Evolutionary conservation across 1,139 yeast species (phyloP), one percentile per base, ranked within the genome.

Genomic region (Debaryomyces psychrophilus): DNA sequence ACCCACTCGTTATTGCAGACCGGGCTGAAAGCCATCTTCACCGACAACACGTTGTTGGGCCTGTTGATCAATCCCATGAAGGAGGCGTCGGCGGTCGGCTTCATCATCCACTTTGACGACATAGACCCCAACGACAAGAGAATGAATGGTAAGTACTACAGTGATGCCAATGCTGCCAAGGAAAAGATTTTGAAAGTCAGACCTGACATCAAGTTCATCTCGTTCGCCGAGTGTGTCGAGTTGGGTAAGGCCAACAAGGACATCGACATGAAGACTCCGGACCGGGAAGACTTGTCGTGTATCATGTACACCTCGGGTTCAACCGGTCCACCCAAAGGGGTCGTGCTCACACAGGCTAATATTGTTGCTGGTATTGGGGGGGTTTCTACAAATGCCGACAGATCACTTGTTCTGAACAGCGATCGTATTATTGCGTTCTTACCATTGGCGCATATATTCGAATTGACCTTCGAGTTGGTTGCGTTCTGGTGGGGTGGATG

Each of bases 241-340:
- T 67, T 83, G 44, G 99, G 99, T 55, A 64, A 73, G 54, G 69
- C 69, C 31, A 66, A 77, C 49, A 52, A 54, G 11, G 62, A 62
- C 12, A 59, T 70, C 39, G 65, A 66, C 51, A 44, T 77, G 12
- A 62, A 64, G 51, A 77, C 78, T 12, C 90, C 96, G 46, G 76
- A 73, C 51, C 81, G 95, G 8, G 82, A 82, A n/a, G 96, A 90
- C 60, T 63, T 85, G 46, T 82, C 93, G 36, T 89, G 97, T 74
- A 90, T 93, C 64, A 93, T 95, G 98, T 93, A 93, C 77, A 93
- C 99, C 22, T 92, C 98, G 0, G 99, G 99, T 44, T 90, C 98
- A 14, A 92, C 99, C 14, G 99, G 99, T 59, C 84, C 85, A 52
- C 99, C 99, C 60, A 93, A 93, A 76, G 99, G 99, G 69, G 99